phyloP scores from a whole-genome alignment of 1,284 basidiomycete genomes.

The Xerocomus amazonicus region DNA sequence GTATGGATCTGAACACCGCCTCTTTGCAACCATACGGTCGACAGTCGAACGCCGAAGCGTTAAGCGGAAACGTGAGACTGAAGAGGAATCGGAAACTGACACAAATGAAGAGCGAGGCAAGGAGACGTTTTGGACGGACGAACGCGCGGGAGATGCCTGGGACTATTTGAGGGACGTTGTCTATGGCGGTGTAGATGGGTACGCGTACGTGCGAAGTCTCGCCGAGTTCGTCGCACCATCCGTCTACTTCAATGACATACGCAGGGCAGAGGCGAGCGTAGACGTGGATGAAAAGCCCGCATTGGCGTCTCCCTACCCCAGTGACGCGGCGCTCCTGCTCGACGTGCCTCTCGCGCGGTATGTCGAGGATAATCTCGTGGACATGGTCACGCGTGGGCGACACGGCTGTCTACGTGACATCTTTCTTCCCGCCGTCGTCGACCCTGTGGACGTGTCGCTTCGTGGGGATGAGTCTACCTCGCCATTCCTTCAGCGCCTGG shows the following conservation, averaged over 20 bases:
- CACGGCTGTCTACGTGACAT: slow-evolving; percentile 38
- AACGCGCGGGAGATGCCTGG: slow-evolving; percentile 51
- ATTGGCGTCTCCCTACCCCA: neutral
- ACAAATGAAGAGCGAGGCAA: neutral
- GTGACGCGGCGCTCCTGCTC: slow-evolving; percentile 19
- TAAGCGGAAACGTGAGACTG: slow-evolving; percentile 15
- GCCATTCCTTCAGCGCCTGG: slow-evolving; percentile 9
- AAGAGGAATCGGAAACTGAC: slow-evolving; percentile 1
- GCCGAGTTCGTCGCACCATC: slow-evolving; percentile 56
- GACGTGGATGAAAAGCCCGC: neutral
- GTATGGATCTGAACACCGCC: slow-evolving; percentile 34
- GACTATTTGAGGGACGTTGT: slow-evolving; percentile 64
- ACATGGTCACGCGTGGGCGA: slow-evolving; percentile 58
- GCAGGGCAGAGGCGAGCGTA: neutral
- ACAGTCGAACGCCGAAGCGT: slow-evolving; percentile 23
- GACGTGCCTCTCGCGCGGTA: slow-evolving; percentile 53
- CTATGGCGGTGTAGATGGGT: slow-evolving; percentile 69
- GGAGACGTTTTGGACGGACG: slow-evolving; percentile 46
- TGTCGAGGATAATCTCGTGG: slow-evolving; percentile 55
- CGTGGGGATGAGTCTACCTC: neutral
- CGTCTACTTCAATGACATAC: slow-evolving; percentile 5
- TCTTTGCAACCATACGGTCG: slow-evolving; percentile 36
- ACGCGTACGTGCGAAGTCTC: slow-evolving; percentile 69
- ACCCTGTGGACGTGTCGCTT: neutral
- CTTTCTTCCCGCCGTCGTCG: slow-evolving; percentile 5